These are phyloP conservation scores for Starmerella floricola DNA, from an alignment of 805 yeast genomes.

Conservation along the genomic window DNA sequence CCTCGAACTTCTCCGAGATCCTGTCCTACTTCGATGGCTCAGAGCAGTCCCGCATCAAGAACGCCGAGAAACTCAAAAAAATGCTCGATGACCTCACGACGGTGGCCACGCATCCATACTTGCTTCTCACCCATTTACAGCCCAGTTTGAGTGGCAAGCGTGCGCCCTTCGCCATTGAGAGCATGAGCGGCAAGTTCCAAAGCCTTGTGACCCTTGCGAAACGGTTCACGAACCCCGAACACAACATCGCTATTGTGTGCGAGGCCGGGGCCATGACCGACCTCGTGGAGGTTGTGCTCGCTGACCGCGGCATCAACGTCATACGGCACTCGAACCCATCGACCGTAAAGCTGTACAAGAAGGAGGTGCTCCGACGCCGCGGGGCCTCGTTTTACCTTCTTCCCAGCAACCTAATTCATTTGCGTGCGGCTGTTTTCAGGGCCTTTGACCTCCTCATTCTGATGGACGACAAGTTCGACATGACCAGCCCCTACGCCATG, in stretches of 20 bases:
- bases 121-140: slow-evolving; percentile 70
- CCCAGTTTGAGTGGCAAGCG: slow-evolving; percentile 51
- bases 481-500: slow-evolving; percentile 29
- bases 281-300: slow-evolving; percentile 59
- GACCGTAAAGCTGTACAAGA: slow-evolving; percentile 12
- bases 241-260: slow-evolving; percentile 58
- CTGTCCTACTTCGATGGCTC: slow-evolving; percentile 62
- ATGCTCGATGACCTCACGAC: slow-evolving; percentile 64
- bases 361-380: slow-evolving; percentile 11
- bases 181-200: slow-evolving; percentile 48
- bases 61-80: slow-evolving; percentile 49
- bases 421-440: slow-evolving; percentile 23
- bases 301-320: slow-evolving; percentile 59
- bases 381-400: slow-evolving; percentile 30
- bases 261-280: slow-evolving; percentile 60
- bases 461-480: slow-evolving; percentile 50
- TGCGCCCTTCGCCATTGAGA: slow-evolving; percentile 56
- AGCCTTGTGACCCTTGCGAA: slow-evolving; percentile 53
- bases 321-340: slow-evolving; percentile 50
- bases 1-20: slow-evolving; percentile 83
- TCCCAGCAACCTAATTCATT: slow-evolving; percentile 32
- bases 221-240: slow-evolving; percentile 35
- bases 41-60: slow-evolving; percentile 41
- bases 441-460: slow-evolving; percentile 50
- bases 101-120: slow-evolving; percentile 80